Conservation (phyloP, 2,329 filamentous ascomycete species). For the Botrytis pseudocinerea region DNA sequence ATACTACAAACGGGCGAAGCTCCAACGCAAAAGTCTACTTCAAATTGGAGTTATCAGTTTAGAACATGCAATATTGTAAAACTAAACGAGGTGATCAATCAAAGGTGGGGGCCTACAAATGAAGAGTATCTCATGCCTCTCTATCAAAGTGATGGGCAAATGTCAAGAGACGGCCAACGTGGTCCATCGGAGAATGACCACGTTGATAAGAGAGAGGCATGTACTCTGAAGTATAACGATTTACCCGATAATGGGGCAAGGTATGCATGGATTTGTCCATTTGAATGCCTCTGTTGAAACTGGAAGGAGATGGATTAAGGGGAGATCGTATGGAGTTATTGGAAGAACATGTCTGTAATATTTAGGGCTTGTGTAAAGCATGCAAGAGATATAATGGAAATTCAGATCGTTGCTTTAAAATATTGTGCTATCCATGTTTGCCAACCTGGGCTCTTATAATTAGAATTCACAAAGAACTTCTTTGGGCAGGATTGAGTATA, state of each 20-base stretch:
- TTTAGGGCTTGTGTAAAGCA: not conserved
- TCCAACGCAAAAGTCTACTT: not conserved
- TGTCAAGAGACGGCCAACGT: not conserved
- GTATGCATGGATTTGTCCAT: slow-evolving; percentile 16
- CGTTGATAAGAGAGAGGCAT: not conserved
- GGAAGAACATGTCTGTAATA: not conserved
- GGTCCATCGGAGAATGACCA: not conserved
- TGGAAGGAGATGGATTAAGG: not conserved
- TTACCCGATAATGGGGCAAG: not conserved
- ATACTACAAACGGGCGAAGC: not conserved
- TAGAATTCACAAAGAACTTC: not conserved
- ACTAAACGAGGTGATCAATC: not conserved
- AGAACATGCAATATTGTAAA: not conserved
- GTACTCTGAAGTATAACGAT: slow-evolving; percentile 3
- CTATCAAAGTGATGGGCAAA: not conserved
- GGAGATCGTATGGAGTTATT: not conserved
- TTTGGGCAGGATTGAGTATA: not conserved
- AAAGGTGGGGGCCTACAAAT: not conserved
- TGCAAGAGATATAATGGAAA: not conserved
- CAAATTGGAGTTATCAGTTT: not conserved
- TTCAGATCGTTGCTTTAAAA: not conserved
- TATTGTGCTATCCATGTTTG: not conserved
- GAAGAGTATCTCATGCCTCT: not conserved
- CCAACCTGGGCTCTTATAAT: not conserved
- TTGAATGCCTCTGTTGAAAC: not conserved